A percentile compares a stretch with the other conserved stretches of the same genome.
Conservation (phyloP, 257 asterid species). For the Jaltomata sinuosa region DNA sequence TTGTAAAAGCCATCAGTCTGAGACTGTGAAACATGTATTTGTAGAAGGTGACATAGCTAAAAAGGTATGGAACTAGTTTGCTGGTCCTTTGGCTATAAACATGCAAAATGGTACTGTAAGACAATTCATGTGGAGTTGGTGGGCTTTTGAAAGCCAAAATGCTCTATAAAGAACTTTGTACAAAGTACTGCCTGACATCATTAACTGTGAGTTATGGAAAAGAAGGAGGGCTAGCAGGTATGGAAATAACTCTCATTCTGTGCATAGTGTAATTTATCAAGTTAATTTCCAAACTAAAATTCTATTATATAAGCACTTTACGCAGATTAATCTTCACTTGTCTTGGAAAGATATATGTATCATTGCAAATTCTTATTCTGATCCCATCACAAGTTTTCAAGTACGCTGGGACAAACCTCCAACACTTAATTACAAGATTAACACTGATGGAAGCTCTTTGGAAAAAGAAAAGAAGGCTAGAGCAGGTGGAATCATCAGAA, state of each 20-base stretch:
- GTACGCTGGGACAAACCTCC: background rate
- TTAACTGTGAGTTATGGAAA: background rate
- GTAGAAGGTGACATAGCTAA: too few relatives aligned
- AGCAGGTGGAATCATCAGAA: background rate
- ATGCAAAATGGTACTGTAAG: too few relatives aligned
- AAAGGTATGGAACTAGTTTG: too few relatives aligned
- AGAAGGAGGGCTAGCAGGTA: too few relatives aligned
- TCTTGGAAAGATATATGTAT: background rate
- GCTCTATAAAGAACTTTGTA: too few relatives aligned
- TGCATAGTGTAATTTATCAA: too few relatives aligned
- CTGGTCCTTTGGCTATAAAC: background rate
- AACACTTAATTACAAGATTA: too few relatives aligned
- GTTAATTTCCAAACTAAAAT: too few relatives aligned
- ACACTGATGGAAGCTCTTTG: background rate
- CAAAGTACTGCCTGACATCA: background rate
- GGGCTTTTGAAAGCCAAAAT: background rate
- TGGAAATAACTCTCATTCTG: too few relatives aligned
- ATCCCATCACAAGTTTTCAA: too few relatives aligned
- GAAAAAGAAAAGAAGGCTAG: background rate
- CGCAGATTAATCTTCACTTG: background rate
- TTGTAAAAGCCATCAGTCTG: too few relatives aligned
- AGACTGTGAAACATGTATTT: too few relatives aligned
- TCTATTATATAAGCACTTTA: background rate
- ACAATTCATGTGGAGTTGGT: background rate
- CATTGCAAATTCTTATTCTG: background rate